Evolutionary conservation across 75 land plant species (phyloP), one percentile per base, ranked within the genome.

Genomic region (Gnetum montanum): DNA sequence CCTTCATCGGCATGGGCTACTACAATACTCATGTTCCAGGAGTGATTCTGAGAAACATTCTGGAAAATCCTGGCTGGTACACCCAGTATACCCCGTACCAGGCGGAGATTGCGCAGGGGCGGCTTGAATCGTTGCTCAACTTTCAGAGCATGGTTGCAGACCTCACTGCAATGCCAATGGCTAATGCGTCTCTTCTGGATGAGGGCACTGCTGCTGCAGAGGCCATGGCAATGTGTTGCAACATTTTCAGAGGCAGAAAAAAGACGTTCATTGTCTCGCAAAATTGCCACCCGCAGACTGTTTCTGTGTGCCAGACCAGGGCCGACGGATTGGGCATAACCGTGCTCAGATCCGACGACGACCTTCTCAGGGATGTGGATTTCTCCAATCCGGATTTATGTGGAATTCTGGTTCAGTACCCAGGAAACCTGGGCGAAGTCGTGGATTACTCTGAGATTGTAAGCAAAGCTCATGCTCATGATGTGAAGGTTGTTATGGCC

Each of bases 41-140:
- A 33, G 98, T 94, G 8, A 90, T 94, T 22, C 68, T 94, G 52
- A 70, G 98, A 36, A 94, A 94, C 61, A 86, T 94, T 13, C 64
- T 90, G 79, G 98, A 94, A 74, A 94, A 94, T 66, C 98, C 98
- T 0, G 98, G 81, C 2, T 94, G 98, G 98, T 94, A 94, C 63
- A 94, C 98, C 2, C 98, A 94, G 81, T 94, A 94, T 61, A 94
- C 98, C 1, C 98, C 98, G 1, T 94, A 94, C 76, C 98, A 94
- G 67, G 98, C 98, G 16, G 98, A 94, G 69, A 86, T 94, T 31
- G 76, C 98, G 0, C 98, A 94, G 63, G 98, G 98, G 0, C 36
- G 98, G 34, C 74, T 94, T 18, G 98, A 94, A 53, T 88, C 95
- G 0, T 63, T 94, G 35, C 77, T 94, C 44, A 94, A 94, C 50